Base-by-base conservation (phyloP, 2,329 filamentous ascomycete species). In the Phaeosphaeriaceae sp. region DNA sequence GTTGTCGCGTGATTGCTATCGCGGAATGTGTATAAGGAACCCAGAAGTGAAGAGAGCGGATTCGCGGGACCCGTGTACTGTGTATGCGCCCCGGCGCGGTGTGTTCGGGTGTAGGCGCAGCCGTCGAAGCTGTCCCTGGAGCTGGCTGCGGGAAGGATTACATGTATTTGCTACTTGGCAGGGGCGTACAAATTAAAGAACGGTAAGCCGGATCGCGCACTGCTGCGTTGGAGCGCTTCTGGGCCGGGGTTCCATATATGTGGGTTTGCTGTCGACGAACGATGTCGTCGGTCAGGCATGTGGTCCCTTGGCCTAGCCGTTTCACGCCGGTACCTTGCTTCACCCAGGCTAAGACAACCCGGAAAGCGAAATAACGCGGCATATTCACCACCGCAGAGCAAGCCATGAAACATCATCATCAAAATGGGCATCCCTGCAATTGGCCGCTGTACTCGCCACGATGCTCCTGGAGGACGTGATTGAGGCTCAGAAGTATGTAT, bases 101-200 rank as follows among this genome's bases (percentile, higher is more conserved):
- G 25, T 21, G 31, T 31, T 46, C 20, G 22, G 21, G 44, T 21
- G 44, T 25, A 24, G 10, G 21, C 44, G 44, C 44, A 25, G 22
- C 44, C 44, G 44, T 46, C 44, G 44, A 46, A 25, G 20, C 42
- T 46, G 44, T 46, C 24, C 44, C 52, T 62, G 36, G 21, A 33
- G 55, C 50, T 57, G 49, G 51, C 25, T 57, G 55, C 51, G 55
- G 50, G 56, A 55, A 58, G 60, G 64, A 60, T 54, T 65, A 54
- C 46, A 48, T 48, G 46, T 19, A 48, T 46, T 57, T 53, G 51
- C 56, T 66, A 62, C 63, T 64, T 62, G 65, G 58, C 67, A 68
- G 61, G 65, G 66, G 61, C 61, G 46, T 54, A 53, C 47, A 68
- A 63, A 63, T 69, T 62, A 59, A 62, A 56, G 48, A 61, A 60